Conservation (phyloP, 1,284 basidiomycete species). For the Cerrena zonata region DNA sequence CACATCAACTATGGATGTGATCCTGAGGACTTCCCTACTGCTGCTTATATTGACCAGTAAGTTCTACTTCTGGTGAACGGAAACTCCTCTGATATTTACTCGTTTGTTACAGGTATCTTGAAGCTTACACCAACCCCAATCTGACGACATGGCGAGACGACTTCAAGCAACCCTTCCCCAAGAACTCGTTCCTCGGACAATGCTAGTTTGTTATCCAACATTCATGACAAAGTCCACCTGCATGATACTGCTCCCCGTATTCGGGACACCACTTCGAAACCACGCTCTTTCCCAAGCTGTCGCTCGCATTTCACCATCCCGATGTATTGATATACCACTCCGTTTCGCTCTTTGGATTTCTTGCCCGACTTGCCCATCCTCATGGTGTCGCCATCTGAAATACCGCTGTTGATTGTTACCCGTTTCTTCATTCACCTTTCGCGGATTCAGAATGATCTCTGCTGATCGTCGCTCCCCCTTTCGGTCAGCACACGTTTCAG, state of each 20-base stretch:
- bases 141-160: constrained; percentile 41
- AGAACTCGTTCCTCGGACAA: constrained; percentile 48
- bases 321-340: neutral
- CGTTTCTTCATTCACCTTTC: no score
- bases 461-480: no score
- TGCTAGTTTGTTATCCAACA: constrained; percentile 32
- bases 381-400: no score
- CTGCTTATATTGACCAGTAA: constrained; percentile 66
- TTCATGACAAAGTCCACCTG: neutral
- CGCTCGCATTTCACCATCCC: neutral
- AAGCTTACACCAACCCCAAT: constrained; percentile 39
- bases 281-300: neutral
- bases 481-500: no score
- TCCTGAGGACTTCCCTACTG: constrained; percentile 72
- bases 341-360: neutral
- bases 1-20: constrained; percentile 78
- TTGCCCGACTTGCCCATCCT: neutral
- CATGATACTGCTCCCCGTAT: neutral
- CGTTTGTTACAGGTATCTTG: constrained; percentile 24
- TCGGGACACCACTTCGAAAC: neutral
- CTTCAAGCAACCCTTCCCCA: constrained; percentile 59
- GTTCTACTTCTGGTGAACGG: constrained; percentile 19
- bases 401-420: no score
- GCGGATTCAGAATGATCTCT: no score
- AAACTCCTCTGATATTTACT: neutral